Evolutionary conservation across 495 filamentous ascomycete genomes (phyloP).

Genomic region (Rostrohypoxylon terebratum): DNA sequence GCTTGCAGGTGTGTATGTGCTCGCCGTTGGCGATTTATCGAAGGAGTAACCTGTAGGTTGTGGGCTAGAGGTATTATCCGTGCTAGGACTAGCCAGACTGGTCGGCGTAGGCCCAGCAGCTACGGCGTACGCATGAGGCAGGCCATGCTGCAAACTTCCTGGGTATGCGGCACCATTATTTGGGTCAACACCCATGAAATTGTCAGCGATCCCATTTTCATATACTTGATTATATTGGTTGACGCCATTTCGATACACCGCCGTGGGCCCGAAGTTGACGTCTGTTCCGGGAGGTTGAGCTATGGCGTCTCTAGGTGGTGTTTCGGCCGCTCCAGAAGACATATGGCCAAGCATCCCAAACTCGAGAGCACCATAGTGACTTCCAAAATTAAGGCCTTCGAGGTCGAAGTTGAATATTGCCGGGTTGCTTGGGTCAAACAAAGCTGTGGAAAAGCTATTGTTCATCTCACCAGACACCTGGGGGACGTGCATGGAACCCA

Average conservation of each 20-base stretch:
- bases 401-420: conserved; percentile 93
- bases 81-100: conserved; percentile 62
- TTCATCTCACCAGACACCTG: conserved; percentile 54
- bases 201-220: conserved; percentile 54
- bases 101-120: conserved; percentile 58
- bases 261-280: conserved; percentile 56
- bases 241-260: conserved; percentile 58
- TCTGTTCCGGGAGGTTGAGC: conserved; percentile 50
- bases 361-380: conserved; percentile 92
- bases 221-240: conserved; percentile 59
- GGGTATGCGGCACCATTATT: conserved; percentile 55
- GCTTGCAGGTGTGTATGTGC: conserved; percentile 50
- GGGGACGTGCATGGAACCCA: conserved; percentile 50
- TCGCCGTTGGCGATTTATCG: conserved; percentile 59
- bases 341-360: conserved; percentile 96
- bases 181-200: conserved; percentile 57
- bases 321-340: conserved; percentile 85
- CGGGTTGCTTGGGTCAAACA: conserved; percentile 91
- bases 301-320: conserved; percentile 72
- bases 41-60: conserved; percentile 58
- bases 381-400: conserved; percentile 93
- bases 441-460: conserved; percentile 63
- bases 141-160: conserved; percentile 63
- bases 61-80: conserved; percentile 62
- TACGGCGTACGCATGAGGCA: conserved; percentile 63